A percentile compares a stretch with the other conserved stretches of the same genome.
Evolutionary conservation across 225 moss, liverwort and hornwort species (phyloP).

Genomic region (Marchantia polymorpha): DNA sequence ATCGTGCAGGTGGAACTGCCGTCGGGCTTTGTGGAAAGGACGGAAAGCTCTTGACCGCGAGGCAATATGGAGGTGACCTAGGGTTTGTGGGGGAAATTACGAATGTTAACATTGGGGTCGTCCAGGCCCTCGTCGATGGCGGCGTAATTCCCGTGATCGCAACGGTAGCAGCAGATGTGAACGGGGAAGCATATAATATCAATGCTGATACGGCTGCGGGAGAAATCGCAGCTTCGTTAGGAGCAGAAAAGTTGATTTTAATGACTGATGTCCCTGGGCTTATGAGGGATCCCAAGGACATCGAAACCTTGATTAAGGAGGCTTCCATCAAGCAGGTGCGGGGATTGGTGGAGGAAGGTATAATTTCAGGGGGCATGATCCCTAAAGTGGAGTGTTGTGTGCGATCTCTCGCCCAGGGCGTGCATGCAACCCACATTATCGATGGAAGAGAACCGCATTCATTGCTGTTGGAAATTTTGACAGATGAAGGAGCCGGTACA

Average conservation of each 20-base stretch:
- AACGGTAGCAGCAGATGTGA: slow-evolving; percentile 70
- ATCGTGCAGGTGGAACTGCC: slow-evolving; percentile 75
- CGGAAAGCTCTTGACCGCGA: slow-evolving; percentile 78
- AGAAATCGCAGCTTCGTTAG: slow-evolving; percentile 82
- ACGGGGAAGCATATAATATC: slow-evolving; percentile 90
- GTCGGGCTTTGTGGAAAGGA: slow-evolving; percentile 94
- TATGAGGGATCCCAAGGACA: slow-evolving; percentile 70
- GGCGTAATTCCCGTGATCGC: slow-evolving; percentile 87
- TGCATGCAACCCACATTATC: slow-evolving; percentile 80
- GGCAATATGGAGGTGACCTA: slow-evolving; percentile 57
- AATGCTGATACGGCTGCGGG: slow-evolving; percentile 90
- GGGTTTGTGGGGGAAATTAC: slow-evolving; percentile 92
- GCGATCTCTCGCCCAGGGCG: slow-evolving; percentile 78
- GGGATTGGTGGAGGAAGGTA: slow-evolving; percentile 61
- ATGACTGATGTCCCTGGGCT: slow-evolving; percentile 95
- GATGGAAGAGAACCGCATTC: slow-evolving; percentile 91
- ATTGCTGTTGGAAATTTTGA: slow-evolving; percentile 78
- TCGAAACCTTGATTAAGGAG: slow-evolving; percentile 56
- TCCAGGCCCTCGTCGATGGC: slow-evolving; percentile 59
- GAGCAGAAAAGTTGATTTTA: slow-evolving; percentile 89
- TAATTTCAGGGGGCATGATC: slow-evolving; percentile 86
- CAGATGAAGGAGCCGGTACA: slow-evolving; percentile 89
- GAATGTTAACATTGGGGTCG: slow-evolving; percentile 64
- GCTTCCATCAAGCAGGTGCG: slow-evolving; percentile 72
- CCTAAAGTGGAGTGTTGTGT: slow-evolving; percentile 89